Evolutionary conservation across 192 early-diverging fungal species (phyloP).

Genomic region (Rhizophagus sp.): DNA sequence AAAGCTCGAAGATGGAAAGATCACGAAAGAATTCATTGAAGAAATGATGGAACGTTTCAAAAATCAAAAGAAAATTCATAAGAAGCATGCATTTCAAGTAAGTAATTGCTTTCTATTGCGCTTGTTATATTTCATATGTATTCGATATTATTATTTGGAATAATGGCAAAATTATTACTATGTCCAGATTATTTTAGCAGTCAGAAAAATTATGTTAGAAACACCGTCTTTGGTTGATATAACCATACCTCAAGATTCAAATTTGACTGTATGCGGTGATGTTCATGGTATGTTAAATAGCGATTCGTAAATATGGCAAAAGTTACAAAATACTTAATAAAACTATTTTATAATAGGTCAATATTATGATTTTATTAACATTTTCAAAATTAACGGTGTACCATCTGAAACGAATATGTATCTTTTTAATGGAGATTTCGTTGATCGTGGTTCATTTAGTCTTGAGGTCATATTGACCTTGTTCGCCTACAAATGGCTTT

Average conservation of each 20-base stretch:
- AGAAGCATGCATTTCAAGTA: conserved; percentile 82
- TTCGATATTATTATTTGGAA: neutral
- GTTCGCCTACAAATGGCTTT: conserved; percentile 87
- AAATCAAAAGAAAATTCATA: conserved; percentile 88
- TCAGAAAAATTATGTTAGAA: conserved; percentile 72
- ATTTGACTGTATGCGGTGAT: conserved; percentile 95
- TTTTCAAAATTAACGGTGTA: conserved; percentile 90
- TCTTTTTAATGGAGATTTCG: conserved; percentile 98
- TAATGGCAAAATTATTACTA: neutral
- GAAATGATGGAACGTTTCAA: conserved; percentile 77
- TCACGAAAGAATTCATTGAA: conserved; percentile 80
- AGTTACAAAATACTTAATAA: too few species aligned
- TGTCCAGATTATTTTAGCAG: conserved; percentile 71
- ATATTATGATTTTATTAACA: conserved; percentile 96
- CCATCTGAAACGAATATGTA: conserved; percentile 84
- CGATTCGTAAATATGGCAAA: neutral
- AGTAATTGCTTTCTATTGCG: neutral
- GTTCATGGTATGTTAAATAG: conserved; percentile 70
- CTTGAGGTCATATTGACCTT: conserved; percentile 94
- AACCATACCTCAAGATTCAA: conserved; percentile 66
- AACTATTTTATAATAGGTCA: conserved; percentile 56
- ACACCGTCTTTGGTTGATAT: conserved; percentile 86
- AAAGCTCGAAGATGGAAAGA: conserved; percentile 65
- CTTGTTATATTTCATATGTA: neutral
- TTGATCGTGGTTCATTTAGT: conserved; percentile 97